Percentiles rank a stretch among this genome's conserved stretches.
Conservation (phyloP, 805 yeast species). For the Lachancea mirantina region DNA sequence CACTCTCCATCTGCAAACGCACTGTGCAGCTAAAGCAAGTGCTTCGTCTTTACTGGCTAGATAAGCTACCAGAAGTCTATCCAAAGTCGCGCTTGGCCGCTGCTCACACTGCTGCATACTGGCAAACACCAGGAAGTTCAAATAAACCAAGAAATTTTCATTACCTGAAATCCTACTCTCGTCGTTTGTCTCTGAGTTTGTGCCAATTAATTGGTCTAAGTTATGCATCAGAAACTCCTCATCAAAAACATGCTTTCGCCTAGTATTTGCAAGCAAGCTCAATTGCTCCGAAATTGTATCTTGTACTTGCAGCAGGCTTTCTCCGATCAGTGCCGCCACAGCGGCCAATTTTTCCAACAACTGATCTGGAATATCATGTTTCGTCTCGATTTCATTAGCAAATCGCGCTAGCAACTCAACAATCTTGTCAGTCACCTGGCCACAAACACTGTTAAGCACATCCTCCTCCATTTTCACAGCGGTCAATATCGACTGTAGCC, state of each 20-base stretch:
- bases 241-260: no score
- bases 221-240: no score
- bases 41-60: slow-evolving; percentile 16
- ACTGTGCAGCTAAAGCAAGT: slow-evolving; percentile 13
- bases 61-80: slow-evolving; percentile 15
- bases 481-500: background rate
- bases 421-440: slow-evolving; percentile 5
- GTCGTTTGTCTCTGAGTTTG: no score
- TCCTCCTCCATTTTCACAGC: background rate
- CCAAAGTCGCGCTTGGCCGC: slow-evolving; percentile 6
- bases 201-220: no score
- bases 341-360: no score
- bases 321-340: no score
- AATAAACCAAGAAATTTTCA: slow-evolving; percentile 13
- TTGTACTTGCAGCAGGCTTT: no score
- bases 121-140: slow-evolving; percentile 35
- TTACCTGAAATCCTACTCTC: background rate
- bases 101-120: slow-evolving; percentile 25
- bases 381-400: no score
- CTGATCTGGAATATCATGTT: no score
- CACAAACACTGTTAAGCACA: background rate
- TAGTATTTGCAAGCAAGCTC: no score
- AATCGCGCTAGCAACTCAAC: background rate
- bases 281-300: no score
- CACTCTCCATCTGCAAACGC: slow-evolving; percentile 49